A percentile compares a stretch with the other conserved stretches of the same genome.
phyloP scores from a whole-genome alignment of 1,284 basidiomycete genomes.

The Irpex sp. region DNA sequence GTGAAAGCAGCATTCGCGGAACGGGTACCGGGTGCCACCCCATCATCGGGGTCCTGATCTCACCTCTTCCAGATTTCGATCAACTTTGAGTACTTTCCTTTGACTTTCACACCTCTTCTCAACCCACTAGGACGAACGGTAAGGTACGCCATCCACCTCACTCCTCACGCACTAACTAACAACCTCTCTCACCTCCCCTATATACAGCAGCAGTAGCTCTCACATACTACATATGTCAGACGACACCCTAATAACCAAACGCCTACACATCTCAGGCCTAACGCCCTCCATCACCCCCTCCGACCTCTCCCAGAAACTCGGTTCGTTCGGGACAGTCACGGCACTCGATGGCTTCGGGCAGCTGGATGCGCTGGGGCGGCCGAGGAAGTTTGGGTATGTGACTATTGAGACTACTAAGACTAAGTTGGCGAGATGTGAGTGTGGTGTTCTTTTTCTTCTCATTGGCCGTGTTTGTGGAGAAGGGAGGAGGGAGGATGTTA shows the following conservation, averaged over 20 bases:
- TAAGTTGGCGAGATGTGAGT: slow-evolving; percentile 60
- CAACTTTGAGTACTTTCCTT: no score
- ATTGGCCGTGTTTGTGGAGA: no score
- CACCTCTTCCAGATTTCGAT: neutral
- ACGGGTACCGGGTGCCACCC: neutral
- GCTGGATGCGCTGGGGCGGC: slow-evolving; percentile 57
- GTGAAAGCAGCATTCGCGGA: no score
- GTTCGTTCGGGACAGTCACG: slow-evolving; percentile 61
- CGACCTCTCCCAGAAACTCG: slow-evolving; percentile 56
- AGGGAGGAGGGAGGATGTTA: neutral
- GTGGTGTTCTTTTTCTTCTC: neutral
- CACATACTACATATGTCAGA: no score
- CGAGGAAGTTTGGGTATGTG: slow-evolving; percentile 67
- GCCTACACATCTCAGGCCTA: slow-evolving; percentile 70
- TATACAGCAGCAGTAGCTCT: no score
- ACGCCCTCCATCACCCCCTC: slow-evolving; percentile 53
- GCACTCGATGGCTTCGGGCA: slow-evolving; percentile 64
- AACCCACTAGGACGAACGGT: neutral
- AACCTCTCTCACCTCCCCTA: no score
- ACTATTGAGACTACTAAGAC: slow-evolving; percentile 60
- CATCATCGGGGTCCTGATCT: neutral
- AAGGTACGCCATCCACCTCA: neutral
- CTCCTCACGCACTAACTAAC: neutral
- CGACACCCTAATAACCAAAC: slow-evolving; percentile 42
- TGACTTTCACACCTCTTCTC: no score